A percentile compares a stretch with the other conserved stretches of the same genome.
These are phyloP conservation scores for Rhizopogon salebrosus DNA, from an alignment of 768 basidiomycete species.

Conservation along the genomic window DNA sequence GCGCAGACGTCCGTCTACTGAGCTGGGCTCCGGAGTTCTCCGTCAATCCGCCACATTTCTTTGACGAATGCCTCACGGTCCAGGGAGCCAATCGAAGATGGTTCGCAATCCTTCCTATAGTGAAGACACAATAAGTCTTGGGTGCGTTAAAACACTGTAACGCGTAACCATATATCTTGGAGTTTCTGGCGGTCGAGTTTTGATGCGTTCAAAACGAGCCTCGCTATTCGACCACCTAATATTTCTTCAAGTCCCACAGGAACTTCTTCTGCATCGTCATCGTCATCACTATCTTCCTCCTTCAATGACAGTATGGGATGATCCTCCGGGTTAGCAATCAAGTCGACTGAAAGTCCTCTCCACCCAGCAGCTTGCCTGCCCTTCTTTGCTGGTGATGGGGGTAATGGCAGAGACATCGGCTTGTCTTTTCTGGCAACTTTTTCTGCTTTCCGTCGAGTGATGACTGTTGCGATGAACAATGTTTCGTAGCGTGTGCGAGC, in stretches of 20 bases:
- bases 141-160: not conserved
- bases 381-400: conserved; percentile 27
- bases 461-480: conserved; percentile 58
- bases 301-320: conserved; percentile 13
- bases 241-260: conserved; percentile 38
- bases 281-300: conserved; percentile 8
- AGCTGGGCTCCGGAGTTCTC: conserved; percentile 63
- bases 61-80: conserved; percentile 62
- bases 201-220: conserved; percentile 59
- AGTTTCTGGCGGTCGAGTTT: conserved; percentile 48
- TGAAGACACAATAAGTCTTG: conserved; percentile 1
- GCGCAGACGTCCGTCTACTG: conserved; percentile 25
- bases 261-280: conserved; percentile 22
- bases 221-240: conserved; percentile 53
- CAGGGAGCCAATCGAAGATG: conserved; percentile 47
- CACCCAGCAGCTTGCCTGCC: conserved; percentile 63
- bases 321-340: conserved; percentile 44
- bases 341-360: conserved; percentile 67
- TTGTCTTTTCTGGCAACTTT: conserved; percentile 26
- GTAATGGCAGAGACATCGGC: conserved; percentile 27
- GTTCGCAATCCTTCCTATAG: conserved; percentile 68
- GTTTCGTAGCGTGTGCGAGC: conserved; percentile 63
- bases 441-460: conserved; percentile 39
- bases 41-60: conserved; percentile 87
- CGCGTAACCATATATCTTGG: conserved; percentile 62